phyloP scores from a whole-genome alignment of 2,329 filamentous ascomycete genomes.

The Endoconidiophora polonica region DNA sequence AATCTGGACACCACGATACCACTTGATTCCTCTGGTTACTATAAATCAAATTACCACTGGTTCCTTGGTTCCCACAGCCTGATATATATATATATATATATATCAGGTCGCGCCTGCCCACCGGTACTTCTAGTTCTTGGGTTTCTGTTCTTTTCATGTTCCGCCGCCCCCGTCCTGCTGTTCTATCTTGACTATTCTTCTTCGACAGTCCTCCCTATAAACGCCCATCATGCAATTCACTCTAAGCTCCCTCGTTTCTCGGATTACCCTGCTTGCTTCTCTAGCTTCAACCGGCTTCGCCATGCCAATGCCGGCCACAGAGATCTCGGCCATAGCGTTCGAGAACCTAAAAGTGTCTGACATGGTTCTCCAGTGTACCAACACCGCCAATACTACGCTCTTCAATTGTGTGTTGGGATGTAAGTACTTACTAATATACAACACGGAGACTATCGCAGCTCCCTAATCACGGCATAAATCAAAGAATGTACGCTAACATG shows the following conservation, averaged over 20 bases:
- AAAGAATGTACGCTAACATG: too few species aligned
- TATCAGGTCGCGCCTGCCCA: neutral
- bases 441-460: neutral
- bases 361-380: conserved; percentile 1
- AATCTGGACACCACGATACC: too few species aligned
- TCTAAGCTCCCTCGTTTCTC: neutral
- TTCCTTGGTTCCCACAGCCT: neutral
- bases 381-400: neutral
- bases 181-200: neutral
- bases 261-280: conserved; percentile 1
- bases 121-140: neutral
- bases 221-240: neutral
- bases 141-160: neutral
- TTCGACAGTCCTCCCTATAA: neutral
- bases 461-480: neutral
- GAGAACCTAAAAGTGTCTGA: conserved; percentile 6
- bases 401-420: conserved; percentile 8
- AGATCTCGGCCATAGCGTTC: neutral
- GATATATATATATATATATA: neutral
- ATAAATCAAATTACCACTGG: neutral
- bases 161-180: neutral
- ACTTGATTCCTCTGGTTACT: neutral
- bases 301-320: neutral
- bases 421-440: neutral
- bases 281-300: conserved; percentile 3